phyloP scores from a whole-genome alignment of 768 basidiomycete species.

The Pleurotus tuber-regium region DNA sequence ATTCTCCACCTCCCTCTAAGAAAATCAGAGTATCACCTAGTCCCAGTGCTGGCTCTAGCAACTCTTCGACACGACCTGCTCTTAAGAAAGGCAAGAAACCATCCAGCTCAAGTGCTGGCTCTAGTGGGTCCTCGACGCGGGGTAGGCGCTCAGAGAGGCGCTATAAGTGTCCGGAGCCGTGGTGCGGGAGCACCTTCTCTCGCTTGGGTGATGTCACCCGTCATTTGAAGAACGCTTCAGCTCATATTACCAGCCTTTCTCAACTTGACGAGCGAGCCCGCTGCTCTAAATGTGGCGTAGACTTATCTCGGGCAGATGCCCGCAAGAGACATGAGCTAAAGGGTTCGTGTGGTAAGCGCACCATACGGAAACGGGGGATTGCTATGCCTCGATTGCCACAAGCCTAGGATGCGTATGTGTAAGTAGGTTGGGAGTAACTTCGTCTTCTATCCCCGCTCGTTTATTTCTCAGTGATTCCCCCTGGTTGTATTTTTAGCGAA shows the following conservation, averaged over 20 bases:
- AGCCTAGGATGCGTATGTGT: not conserved
- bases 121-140: slow-evolving; percentile 2
- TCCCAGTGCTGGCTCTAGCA: not conserved
- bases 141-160: not conserved
- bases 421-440: not conserved
- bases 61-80: not conserved
- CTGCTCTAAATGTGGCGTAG: slow-evolving; percentile 8
- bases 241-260: slow-evolving; percentile 2
- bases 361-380: slow-evolving; percentile 3
- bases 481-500: not conserved
- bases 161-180: slow-evolving; percentile 1
- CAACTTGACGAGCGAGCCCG: slow-evolving; percentile 6
- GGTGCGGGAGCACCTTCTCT: slow-evolving; percentile 7
- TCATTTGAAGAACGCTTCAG: slow-evolving; percentile 5
- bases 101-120: not conserved
- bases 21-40: not conserved
- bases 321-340: slow-evolving; percentile 9
- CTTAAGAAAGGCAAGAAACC: not conserved
- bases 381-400: slow-evolving; percentile 6
- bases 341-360: slow-evolving; percentile 9
- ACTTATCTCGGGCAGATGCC: slow-evolving; percentile 7
- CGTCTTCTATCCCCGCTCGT: slow-evolving; percentile 2
- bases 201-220: slow-evolving; percentile 2
- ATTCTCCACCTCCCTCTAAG: slow-evolving; percentile 1
- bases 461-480: not conserved